Percentiles rank a stretch among this genome's conserved stretches.
These are phyloP conservation scores for Alternaria sp. DNA, from an alignment of 2,329 filamentous ascomycete species.

Conservation along the genomic window DNA sequence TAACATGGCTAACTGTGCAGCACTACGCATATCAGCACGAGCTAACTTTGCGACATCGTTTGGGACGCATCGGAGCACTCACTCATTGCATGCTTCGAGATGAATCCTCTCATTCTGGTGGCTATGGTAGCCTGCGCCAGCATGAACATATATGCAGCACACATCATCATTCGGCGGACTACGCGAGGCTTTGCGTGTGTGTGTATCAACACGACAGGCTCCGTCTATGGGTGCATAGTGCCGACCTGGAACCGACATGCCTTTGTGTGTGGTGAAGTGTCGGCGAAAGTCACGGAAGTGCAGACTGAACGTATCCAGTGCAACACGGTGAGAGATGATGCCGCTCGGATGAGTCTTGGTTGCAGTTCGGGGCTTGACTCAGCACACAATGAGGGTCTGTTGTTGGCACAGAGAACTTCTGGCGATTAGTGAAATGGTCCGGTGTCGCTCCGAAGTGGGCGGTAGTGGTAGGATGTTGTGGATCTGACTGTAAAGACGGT, in stretches of 20 bases:
- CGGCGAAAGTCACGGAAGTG: constrained; percentile 38
- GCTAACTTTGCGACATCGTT: neutral
- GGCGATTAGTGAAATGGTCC: neutral
- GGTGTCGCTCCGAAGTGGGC: neutral
- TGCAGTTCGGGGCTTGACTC: neutral
- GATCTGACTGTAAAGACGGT: neutral
- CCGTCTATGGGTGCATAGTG: constrained; percentile 35
- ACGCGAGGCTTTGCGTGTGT: constrained; percentile 50
- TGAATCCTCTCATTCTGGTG: constrained; percentile 84
- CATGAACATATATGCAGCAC: constrained; percentile 91
- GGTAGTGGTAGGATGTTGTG: neutral
- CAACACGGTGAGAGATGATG: neutral
- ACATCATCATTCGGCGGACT: constrained; percentile 57
- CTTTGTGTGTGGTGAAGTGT: constrained; percentile 32
- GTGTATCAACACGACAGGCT: constrained; percentile 27
- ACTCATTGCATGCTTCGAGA: constrained; percentile 88
- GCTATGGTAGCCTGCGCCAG: constrained; percentile 94
- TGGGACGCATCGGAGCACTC: constrained; percentile 50
- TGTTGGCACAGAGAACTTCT: neutral
- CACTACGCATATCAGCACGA: constrained; percentile 60
- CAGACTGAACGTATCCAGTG: constrained; percentile 33
- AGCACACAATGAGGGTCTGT: neutral
- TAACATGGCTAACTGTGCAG: constrained; percentile 83
- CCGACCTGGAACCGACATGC: constrained; percentile 35
- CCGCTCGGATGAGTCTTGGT: neutral